A percentile compares a stretch with the other conserved stretches of the same genome.
Evolutionary conservation across 1,139 yeast genomes (phyloP).

Genomic region (Scheffersomyces cryptocercus): DNA sequence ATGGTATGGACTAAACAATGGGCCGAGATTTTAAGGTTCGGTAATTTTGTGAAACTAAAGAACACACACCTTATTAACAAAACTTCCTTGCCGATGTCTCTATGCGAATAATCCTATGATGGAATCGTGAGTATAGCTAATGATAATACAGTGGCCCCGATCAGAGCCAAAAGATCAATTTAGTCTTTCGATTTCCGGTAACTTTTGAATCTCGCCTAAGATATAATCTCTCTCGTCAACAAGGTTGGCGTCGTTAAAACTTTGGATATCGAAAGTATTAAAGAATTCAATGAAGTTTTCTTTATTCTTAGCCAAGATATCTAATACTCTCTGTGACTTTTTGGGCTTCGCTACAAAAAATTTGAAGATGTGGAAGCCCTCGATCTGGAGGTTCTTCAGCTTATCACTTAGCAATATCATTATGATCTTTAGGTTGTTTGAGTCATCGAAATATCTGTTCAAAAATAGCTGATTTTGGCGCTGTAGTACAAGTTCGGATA

Average conservation of each 20-base stretch:
- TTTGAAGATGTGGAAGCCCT: conserved; percentile 91
- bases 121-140: too few species aligned
- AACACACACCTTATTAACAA: too few species aligned
- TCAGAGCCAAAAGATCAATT: not conserved
- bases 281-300: conserved; percentile 73
- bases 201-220: conserved; percentile 66
- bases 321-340: conserved; percentile 75
- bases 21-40: too few species aligned
- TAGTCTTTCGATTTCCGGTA: conserved; percentile 42
- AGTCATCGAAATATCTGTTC: conserved; percentile 75
- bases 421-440: conserved; percentile 78
- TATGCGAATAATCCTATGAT: too few species aligned
- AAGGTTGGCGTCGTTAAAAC: conserved; percentile 66
- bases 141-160: too few species aligned
- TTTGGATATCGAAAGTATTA: conserved; percentile 62
- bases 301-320: conserved; percentile 80
- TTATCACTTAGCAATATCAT: conserved; percentile 88
- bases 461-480: conserved; percentile 72
- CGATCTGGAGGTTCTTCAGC: conserved; percentile 84
- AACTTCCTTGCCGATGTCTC: too few species aligned
- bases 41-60: too few species aligned
- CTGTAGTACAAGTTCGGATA: conserved; percentile 74
- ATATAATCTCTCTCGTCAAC: conserved; percentile 82
- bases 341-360: conserved; percentile 94
- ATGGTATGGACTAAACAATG: too few species aligned